phyloP scores from a whole-genome alignment of 106 monocot species.

The Dendrobium huoshanense region DNA sequence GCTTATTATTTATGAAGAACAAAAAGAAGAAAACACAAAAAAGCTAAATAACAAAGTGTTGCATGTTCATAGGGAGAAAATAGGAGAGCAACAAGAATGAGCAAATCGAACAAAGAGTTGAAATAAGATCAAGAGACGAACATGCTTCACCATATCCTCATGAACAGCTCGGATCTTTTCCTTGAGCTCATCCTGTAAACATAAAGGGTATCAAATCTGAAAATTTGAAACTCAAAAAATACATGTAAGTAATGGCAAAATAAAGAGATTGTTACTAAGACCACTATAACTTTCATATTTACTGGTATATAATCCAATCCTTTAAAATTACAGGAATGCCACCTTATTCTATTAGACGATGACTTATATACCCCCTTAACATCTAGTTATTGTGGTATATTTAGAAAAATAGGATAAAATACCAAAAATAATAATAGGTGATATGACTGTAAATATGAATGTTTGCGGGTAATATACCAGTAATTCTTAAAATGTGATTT shows the following conservation, averaged over 20 bases:
- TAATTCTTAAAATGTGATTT: too few species aligned
- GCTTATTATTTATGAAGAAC: neutral
- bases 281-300: neutral
- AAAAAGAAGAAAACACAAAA: neutral
- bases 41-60: neutral
- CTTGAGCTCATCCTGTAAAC: slow-evolving; percentile 59
- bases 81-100: neutral
- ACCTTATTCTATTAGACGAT: neutral
- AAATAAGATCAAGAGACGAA: slow-evolving; percentile 19
- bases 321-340: neutral
- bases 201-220: neutral
- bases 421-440: neutral
- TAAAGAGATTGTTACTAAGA: neutral
- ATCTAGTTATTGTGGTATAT: neutral
- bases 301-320: neutral
- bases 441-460: too few species aligned
- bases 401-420: neutral
- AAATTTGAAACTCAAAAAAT: neutral
- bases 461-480: too few species aligned
- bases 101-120: neutral
- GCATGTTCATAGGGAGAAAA: neutral
- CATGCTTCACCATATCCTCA: slow-evolving; percentile 60
- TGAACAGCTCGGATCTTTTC: slow-evolving; percentile 41
- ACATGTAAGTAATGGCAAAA: neutral
- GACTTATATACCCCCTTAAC: neutral